Percentiles rank a stretch among this genome's conserved stretches.
Evolutionary conservation across 805 yeast genomes (phyloP).

Genomic region (Priceomyces melissophilus): DNA sequence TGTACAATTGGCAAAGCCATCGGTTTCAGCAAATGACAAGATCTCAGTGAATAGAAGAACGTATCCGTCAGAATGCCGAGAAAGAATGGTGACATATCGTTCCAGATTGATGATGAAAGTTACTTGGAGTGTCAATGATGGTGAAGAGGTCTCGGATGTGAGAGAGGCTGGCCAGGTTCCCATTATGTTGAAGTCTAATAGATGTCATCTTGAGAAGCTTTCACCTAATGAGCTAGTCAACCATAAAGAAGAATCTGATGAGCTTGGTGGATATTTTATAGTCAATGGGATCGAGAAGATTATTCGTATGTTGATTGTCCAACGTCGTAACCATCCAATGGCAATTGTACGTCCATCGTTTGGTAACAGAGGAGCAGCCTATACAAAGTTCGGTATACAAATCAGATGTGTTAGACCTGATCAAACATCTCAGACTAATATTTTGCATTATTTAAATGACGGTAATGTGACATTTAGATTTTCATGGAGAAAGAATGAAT

Average conservation of each 20-base stretch:
- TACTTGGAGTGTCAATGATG: slow-evolving; percentile 84
- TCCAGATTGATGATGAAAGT: slow-evolving; percentile 76
- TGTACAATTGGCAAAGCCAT: slow-evolving; percentile 83
- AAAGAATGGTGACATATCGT: slow-evolving; percentile 78
- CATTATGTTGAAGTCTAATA: slow-evolving; percentile 82
- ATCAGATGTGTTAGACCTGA: slow-evolving; percentile 93
- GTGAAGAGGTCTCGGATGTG: slow-evolving; percentile 72
- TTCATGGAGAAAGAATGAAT: slow-evolving; percentile 96
- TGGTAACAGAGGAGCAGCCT: slow-evolving; percentile 88
- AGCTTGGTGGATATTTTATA: slow-evolving; percentile 92
- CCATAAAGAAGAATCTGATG: slow-evolving; percentile 87
- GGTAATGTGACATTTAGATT: slow-evolving; percentile 96
- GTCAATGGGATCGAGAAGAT: slow-evolving; percentile 96
- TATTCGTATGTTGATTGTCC: slow-evolving; percentile 95
- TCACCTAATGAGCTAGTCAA: slow-evolving; percentile 79
- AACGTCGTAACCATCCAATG: slow-evolving; percentile 97
- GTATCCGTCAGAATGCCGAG: slow-evolving; percentile 81
- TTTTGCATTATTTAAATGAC: slow-evolving; percentile 90
- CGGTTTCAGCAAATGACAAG: slow-evolving; percentile 67
- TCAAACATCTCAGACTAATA: slow-evolving; percentile 96
- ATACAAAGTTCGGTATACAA: slow-evolving; percentile 88
- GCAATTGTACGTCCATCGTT: slow-evolving; percentile 94
- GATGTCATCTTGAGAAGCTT: slow-evolving; percentile 85
- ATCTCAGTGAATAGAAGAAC: slow-evolving; percentile 73
- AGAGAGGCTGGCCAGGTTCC: slow-evolving; percentile 93